Evolutionary conservation across 2,329 filamentous ascomycete genomes (phyloP).

Genomic region (Aspergillus luchuensis): DNA sequence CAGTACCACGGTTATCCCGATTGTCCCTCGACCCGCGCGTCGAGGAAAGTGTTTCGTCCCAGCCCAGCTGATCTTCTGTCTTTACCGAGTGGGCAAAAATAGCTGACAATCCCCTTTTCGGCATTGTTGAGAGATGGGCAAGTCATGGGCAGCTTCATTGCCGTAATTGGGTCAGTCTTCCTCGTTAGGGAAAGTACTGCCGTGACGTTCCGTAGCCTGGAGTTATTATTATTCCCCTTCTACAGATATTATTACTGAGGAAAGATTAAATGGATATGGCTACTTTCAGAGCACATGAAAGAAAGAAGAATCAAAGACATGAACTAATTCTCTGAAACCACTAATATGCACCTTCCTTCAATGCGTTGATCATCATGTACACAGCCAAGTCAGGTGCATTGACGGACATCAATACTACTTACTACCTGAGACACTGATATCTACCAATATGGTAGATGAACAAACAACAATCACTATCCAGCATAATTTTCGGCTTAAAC

Average conservation of each 20-base stretch:
- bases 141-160: background rate
- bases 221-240: background rate
- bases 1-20: background rate
- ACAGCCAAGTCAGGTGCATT: no score
- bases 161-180: background rate
- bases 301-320: no score
- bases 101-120: background rate
- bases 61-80: background rate
- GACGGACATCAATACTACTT: no score
- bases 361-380: no score
- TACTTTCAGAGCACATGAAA: no score
- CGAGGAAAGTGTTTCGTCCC: background rate
- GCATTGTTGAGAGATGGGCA: background rate
- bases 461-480: no score
- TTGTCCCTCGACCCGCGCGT: background rate
- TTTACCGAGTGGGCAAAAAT: background rate
- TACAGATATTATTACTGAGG: background rate
- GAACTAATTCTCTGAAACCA: no score
- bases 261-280: background rate
- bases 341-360: no score
- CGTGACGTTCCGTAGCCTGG: background rate
- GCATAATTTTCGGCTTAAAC: no score
- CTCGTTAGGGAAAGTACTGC: background rate
- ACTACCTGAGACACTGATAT: no score
- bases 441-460: no score